Percentiles rank a stretch among this genome's conserved stretches.
Conservation (phyloP, 208 protist species). For the Endotrypanum monterogeii region DNA sequence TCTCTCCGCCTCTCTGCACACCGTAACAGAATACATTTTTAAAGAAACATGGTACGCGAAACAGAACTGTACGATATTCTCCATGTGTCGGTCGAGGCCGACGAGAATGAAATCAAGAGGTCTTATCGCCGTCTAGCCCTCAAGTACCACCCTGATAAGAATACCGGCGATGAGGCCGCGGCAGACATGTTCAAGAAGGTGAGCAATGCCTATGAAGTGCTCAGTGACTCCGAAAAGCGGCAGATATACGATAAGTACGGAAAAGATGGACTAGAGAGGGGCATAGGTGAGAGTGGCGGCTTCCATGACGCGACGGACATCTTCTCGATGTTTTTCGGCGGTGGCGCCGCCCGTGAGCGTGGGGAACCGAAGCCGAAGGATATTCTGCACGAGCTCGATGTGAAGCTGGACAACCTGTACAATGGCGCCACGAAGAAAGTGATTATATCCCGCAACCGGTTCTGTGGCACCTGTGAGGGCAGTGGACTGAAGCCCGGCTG, state of each 20-base stretch:
- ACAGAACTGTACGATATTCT: constrained; percentile 91
- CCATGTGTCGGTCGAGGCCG: constrained; percentile 60
- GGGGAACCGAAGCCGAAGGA: constrained; percentile 93
- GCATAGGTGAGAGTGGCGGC: constrained; percentile 54
- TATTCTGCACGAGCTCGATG: constrained; percentile 89
- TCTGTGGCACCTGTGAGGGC: constrained; percentile 76
- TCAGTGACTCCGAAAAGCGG: constrained; percentile 96
- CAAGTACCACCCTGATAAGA: constrained; percentile 92
- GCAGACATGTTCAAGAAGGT: constrained; percentile 94
- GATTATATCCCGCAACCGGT: constrained; percentile 72
- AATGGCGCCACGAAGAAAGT: constrained; percentile 94
- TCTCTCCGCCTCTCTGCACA: neutral
- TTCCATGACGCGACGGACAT: constrained; percentile 80
- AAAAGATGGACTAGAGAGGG: constrained; percentile 95
- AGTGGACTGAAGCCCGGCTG: constrained; percentile 58
- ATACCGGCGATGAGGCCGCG: constrained; percentile 72
- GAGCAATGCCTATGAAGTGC: constrained; percentile 96
- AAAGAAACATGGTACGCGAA: constrained; percentile 73
- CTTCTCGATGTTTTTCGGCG: constrained; percentile 90
- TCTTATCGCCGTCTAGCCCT: constrained; percentile 87
- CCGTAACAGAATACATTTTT: neutral
- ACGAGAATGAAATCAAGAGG: constrained; percentile 87
- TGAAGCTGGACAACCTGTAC: constrained; percentile 97
- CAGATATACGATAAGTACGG: constrained; percentile 97
- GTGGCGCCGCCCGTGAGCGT: constrained; percentile 44